Percentiles rank a stretch among this genome's conserved stretches.
Conservation (phyloP, 2,329 filamentous ascomycete genomes). For the Byssothecium circinans region DNA sequence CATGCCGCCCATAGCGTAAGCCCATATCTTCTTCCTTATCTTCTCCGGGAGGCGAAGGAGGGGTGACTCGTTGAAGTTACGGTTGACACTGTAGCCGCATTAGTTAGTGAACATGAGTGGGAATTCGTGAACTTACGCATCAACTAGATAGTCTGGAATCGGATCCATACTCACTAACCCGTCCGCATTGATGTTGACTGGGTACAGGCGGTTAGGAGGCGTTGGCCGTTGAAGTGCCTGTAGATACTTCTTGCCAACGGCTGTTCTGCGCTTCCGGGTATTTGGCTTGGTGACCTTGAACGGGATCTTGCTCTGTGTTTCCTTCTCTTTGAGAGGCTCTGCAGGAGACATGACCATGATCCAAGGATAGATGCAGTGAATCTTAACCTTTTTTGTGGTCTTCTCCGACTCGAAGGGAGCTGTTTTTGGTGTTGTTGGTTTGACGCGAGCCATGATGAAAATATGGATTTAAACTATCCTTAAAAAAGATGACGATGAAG, state of each 20-base stretch:
- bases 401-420: not conserved
- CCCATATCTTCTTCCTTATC: slow-evolving; percentile 16
- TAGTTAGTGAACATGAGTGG: not conserved
- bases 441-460: not conserved
- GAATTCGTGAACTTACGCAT: not conserved
- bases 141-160: slow-evolving; percentile 1
- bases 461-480: not conserved
- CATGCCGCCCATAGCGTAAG: slow-evolving; percentile 11
- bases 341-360: too few relatives aligned
- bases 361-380: not conserved
- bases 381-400: not conserved
- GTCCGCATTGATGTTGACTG: not conserved
- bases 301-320: not conserved
- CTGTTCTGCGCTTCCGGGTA: not conserved
- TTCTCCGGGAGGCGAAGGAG: slow-evolving; percentile 13
- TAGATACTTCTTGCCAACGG: not conserved
- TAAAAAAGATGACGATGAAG: not conserved
- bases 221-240: not conserved
- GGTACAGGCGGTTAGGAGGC: not conserved
- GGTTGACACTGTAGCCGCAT: slow-evolving; percentile 1
- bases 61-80: slow-evolving; percentile 9
- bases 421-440: not conserved
- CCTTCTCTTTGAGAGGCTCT: not conserved
- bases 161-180: not conserved
- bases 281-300: slow-evolving; percentile 7